phyloP scores from a whole-genome alignment of 73 alveolate genomes.

The Tetrahymena malaccensis region DNA sequence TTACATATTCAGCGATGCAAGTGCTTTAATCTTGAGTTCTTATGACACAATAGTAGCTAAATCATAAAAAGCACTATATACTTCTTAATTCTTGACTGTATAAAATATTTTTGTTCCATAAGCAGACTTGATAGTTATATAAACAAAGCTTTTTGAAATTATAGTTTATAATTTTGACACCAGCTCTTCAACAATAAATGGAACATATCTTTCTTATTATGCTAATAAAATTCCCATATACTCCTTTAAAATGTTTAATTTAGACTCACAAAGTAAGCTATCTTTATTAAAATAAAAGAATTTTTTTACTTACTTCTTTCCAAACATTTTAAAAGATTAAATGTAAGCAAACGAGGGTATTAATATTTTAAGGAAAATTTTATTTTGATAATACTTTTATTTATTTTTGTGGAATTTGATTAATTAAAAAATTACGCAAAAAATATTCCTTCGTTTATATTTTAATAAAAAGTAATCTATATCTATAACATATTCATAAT shows the following conservation, averaged over 20 bases:
- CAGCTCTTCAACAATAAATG: not conserved
- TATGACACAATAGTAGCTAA: not conserved
- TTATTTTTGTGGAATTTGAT: too few species aligned
- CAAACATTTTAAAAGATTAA: not conserved
- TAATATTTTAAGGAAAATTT: too few species aligned
- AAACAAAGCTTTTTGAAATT: not conserved
- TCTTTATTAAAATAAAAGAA: not conserved
- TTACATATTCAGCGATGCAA: not conserved
- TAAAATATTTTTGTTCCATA: not conserved
- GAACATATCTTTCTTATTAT: not conserved
- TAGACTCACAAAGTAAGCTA: not conserved
- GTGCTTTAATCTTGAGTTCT: not conserved
- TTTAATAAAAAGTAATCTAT: not conserved
- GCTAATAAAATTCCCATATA: not conserved
- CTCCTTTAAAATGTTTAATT: not conserved
- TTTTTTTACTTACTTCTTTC: not conserved
- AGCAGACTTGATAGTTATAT: not conserved
- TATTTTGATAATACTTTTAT: too few species aligned
- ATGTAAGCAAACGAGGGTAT: not conserved
- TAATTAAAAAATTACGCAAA: too few species aligned
- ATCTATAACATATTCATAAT: not conserved
- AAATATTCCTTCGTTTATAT: too few species aligned
- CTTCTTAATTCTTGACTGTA: not conserved
- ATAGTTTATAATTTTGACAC: not conserved
- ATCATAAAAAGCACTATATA: not conserved